These are phyloP conservation scores for Anethum foeniculum DNA, from an alignment of 140 eudicot species.

Conservation along the genomic window DNA sequence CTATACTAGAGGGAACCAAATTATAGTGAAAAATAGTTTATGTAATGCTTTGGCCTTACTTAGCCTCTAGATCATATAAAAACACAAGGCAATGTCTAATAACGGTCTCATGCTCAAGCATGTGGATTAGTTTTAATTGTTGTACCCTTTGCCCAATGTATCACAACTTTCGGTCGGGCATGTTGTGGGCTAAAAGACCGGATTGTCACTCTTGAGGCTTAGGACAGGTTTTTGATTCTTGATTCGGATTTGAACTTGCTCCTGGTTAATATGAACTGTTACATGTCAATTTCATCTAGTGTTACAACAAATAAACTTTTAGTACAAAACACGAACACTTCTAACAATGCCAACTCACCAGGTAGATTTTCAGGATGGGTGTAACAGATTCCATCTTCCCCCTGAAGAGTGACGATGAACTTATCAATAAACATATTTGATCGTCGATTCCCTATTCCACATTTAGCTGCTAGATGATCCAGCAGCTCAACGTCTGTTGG, in stretches of 20 bases:
- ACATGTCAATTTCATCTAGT: not conserved
- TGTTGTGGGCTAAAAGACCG: not conserved
- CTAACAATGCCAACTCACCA: constrained; percentile 36
- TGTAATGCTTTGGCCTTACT: not conserved
- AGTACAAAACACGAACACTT: not conserved
- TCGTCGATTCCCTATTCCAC: constrained; percentile 33
- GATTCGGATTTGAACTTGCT: not conserved
- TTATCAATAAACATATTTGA: constrained; percentile 65
- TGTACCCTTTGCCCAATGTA: not conserved
- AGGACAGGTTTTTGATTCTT: constrained; percentile 2
- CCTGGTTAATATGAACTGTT: not conserved
- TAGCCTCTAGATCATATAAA: not conserved
- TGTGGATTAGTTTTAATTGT: not conserved
- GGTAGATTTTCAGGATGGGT: constrained; percentile 92
- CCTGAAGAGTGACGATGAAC: constrained; percentile 71
- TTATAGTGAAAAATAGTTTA: not conserved
- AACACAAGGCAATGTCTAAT: not conserved
- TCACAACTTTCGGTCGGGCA: not conserved
- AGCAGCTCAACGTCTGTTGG: constrained; percentile 75
- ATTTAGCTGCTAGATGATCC: constrained; percentile 77
- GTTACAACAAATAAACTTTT: not conserved
- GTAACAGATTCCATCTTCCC: constrained; percentile 68
- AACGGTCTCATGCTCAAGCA: not conserved
- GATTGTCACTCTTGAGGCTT: constrained; percentile 3
- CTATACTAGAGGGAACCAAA: not conserved